These are phyloP conservation scores for Lipomyces sp. DNA, from an alignment of 805 yeast species.

Conservation along the genomic window DNA sequence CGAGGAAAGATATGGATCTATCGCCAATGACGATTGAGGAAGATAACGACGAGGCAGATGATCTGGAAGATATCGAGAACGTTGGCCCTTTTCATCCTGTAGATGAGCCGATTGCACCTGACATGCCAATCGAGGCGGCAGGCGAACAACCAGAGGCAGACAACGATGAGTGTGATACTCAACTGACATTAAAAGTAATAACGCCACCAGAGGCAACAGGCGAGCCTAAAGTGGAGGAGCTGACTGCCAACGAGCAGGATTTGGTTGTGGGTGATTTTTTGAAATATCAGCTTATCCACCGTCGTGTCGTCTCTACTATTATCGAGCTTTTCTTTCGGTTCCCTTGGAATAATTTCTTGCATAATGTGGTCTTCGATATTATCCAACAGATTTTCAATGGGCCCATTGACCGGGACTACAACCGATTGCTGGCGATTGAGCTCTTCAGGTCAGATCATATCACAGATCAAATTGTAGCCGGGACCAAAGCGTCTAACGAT, in stretches of 20 bases:
- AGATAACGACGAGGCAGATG: constrained; percentile 20
- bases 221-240: constrained; percentile 18
- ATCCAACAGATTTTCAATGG: constrained; percentile 95
- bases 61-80: constrained; percentile 20
- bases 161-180: constrained; percentile 5
- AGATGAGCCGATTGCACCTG: constrained; percentile 12
- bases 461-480: constrained; percentile 62
- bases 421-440: constrained; percentile 74
- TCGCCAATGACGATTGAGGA: constrained; percentile 19
- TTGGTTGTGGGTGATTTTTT: constrained; percentile 87
- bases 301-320: constrained; percentile 35
- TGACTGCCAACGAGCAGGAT: constrained; percentile 19
- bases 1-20: constrained; percentile 19
- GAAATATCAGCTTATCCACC: constrained; percentile 81
- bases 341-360: constrained; percentile 98
- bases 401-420: constrained; percentile 80
- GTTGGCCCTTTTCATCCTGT: constrained; percentile 15
- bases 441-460: constrained; percentile 68
- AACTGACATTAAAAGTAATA: constrained; percentile 16
- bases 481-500: constrained; percentile 63
- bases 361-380: constrained; percentile 94
- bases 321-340: constrained; percentile 70
- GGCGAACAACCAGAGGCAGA: background rate
- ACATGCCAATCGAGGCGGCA: constrained; percentile 4
- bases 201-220: constrained; percentile 36